Conservation (phyloP, 164 flowering plant species). For the Magnolia changhungtana region DNA sequence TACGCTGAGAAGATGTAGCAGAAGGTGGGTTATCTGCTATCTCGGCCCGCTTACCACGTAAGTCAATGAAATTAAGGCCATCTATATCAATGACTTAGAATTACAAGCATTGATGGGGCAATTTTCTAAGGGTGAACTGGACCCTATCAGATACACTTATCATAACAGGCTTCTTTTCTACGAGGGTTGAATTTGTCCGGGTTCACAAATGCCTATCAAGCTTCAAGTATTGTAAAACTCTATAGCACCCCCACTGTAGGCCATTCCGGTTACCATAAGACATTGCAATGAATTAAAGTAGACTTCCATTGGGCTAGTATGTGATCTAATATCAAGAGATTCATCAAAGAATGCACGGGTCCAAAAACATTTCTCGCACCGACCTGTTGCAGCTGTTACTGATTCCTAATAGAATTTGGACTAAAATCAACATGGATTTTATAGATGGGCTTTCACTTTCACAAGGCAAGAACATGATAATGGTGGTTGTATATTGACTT, state of each 20-base stretch:
- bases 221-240: background rate
- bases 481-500: conserved; percentile 3
- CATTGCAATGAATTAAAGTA: background rate
- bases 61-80: no score
- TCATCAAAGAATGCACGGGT: background rate
- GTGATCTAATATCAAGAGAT: background rate
- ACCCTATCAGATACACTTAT: no score
- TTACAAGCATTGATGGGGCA: no score
- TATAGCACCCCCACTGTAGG: background rate
- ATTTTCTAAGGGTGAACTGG: background rate
- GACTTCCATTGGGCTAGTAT: conserved; percentile 15
- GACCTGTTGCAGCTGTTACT: background rate
- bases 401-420: background rate
- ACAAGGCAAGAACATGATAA: background rate
- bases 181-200: no score
- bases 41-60: no score
- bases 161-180: no score
- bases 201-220: background rate
- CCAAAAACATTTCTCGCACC: background rate
- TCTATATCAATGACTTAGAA: no score
- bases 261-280: conserved; percentile 8
- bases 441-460: conserved; percentile 2
- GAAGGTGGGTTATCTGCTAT: no score
- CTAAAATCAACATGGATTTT: background rate
- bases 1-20: background rate